Evolutionary conservation across 306 rosid species (phyloP), one percentile per base, ranked within the genome.

Genomic region (Trifolium subterraneum): DNA sequence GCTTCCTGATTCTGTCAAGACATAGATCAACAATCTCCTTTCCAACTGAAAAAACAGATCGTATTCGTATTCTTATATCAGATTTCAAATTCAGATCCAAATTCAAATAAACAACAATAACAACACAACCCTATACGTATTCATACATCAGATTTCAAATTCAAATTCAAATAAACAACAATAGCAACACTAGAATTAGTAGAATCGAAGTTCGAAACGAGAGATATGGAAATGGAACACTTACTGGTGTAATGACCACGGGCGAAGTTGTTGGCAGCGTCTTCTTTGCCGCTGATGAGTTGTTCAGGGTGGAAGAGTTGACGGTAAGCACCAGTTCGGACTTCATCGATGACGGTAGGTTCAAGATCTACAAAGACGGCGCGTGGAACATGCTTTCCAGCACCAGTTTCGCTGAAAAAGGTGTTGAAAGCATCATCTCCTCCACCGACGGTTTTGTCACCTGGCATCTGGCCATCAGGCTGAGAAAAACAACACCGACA

Each of bases 261-360:
- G 4, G 98, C 98, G 73, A 92, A 92, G 78, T 92, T 92, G 89
- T 92, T 92, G 10, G 98, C 96, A 0, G 98, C 98, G 42, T 92
- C 98, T 58, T 92, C 98, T 77, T 92, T 92, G 79, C 96, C 98
- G 71, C 89, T 85, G 76, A 92, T 92, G 75, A 92, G 93, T 63
- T 92, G 98, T 77, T 92, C 98, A 4, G 96, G 98, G 73, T 92
- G 98, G 85, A 92, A 92, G 33, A 92, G 98, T 70, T 92, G 98
- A 60, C 98, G 89, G 84, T 92, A 92, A 5, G 93, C 13, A 2
- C 98, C 98, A 45, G 96, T 90, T 68, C 98, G 81, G 33, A 92
- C 96, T 55, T 92, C 98, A 56, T 92, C 98, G 16, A 92, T 90
- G 68, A 92, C 98, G 60, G 96, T 92, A n/a, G 98, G 98, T 54